These are phyloP conservation scores for Fusarium cyanostomum DNA, from an alignment of 2,329 filamentous ascomycete species.

Conservation along the genomic window DNA sequence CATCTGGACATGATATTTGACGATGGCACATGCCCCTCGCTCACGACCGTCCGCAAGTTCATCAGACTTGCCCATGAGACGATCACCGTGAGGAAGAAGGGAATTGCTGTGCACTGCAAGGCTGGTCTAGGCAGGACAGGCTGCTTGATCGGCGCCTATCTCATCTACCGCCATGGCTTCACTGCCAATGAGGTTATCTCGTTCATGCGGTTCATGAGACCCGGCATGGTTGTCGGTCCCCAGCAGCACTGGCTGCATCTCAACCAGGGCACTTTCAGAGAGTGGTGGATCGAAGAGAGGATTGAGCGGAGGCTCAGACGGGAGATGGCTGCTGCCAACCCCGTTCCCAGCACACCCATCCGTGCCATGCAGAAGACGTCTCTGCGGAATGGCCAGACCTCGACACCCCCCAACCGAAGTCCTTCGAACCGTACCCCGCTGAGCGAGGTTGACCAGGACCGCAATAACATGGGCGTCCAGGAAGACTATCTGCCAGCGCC, in stretches of 20 bases:
- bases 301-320: constrained; percentile 73
- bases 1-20: constrained; percentile 99
- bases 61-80: constrained; percentile 94
- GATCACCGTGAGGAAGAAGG: constrained; percentile 89
- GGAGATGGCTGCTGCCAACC: constrained; percentile 62
- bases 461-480: constrained; percentile 71
- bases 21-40: constrained; percentile 92
- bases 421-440: constrained; percentile 82
- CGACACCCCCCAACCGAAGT: constrained; percentile 85
- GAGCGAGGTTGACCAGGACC: constrained; percentile 91
- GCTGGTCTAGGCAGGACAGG: constrained; percentile 94
- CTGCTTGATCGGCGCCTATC: constrained; percentile 94
- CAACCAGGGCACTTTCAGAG: constrained; percentile 96
- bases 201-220: constrained; percentile 99
- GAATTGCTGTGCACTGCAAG: constrained; percentile 98
- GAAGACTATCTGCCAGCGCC: constrained; percentile 95
- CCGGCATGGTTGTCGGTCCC: constrained; percentile 97
- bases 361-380: constrained; percentile 69
- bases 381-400: constrained; percentile 72
- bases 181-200: constrained; percentile 97
- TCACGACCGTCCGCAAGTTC: constrained; percentile 91
- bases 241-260: constrained; percentile 99
- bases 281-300: constrained; percentile 96
- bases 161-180: constrained; percentile 97
- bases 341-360: constrained; percentile 67